Percentiles rank a stretch among this genome's conserved stretches.
These are phyloP conservation scores for Xylaria intraflava DNA, from an alignment of 495 filamentous ascomycete species.

Conservation along the genomic window DNA sequence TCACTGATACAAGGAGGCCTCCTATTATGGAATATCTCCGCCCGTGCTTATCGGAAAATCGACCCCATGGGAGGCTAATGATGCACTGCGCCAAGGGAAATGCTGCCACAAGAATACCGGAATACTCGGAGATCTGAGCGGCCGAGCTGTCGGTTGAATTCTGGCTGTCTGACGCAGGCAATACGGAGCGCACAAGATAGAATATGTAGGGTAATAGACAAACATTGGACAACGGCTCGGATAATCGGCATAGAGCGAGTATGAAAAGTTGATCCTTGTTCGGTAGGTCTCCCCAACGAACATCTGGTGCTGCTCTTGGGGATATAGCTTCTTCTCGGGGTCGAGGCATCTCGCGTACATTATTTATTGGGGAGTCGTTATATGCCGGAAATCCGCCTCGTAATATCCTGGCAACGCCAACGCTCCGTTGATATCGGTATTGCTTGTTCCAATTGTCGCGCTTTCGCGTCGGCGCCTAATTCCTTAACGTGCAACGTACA, in stretches of 20 bases:
- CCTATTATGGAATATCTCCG: constrained; percentile 69
- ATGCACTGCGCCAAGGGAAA: constrained; percentile 68
- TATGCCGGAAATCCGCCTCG: neutral
- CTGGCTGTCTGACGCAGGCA: constrained; percentile 14
- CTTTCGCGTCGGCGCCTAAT: too few relatives aligned
- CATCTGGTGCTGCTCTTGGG: constrained; percentile 1
- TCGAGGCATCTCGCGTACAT: neutral
- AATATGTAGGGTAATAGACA: constrained; percentile 50
- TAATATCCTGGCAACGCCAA: neutral
- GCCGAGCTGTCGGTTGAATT: constrained; percentile 24
- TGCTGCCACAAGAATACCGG: constrained; percentile 65
- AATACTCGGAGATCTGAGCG: constrained; percentile 36
- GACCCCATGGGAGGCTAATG: constrained; percentile 71
- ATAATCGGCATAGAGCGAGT: constrained; percentile 45
- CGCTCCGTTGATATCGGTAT: neutral
- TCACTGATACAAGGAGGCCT: constrained; percentile 61
- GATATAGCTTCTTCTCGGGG: neutral
- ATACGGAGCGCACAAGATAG: constrained; percentile 50
- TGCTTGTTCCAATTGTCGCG: neutral
- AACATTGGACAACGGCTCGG: constrained; percentile 46
- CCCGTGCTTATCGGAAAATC: constrained; percentile 59
- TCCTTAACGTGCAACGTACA: too few relatives aligned
- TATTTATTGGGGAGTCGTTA: neutral
- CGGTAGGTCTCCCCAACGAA: constrained; percentile 38
- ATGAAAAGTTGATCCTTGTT: constrained; percentile 47